Conservation (phyloP, 306 rosid species). For the Cicer yamashitae region DNA sequence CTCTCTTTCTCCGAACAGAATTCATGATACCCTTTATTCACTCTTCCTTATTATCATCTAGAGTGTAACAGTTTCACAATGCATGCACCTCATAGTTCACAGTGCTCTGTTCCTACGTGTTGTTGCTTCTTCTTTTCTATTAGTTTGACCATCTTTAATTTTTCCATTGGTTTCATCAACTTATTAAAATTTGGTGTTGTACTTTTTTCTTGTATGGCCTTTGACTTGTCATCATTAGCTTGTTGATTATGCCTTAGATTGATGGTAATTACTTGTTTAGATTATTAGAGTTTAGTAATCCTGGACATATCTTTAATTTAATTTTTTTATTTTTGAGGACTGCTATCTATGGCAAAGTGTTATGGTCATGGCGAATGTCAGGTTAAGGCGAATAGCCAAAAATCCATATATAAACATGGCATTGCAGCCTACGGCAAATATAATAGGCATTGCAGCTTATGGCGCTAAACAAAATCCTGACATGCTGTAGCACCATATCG, state of each 20-base stretch:
- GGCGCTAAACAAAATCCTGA: neutral
- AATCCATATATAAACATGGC: neutral
- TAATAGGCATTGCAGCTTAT: neutral
- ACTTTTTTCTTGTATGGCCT: neutral
- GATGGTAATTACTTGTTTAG: neutral
- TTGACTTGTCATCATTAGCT: neutral
- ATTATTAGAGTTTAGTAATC: neutral
- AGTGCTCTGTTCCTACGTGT: neutral
- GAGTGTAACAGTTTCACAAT: neutral
- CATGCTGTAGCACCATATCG: neutral
- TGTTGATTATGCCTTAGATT: neutral
- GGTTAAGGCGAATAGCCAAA: neutral
- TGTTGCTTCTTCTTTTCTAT: neutral
- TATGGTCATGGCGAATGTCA: neutral
- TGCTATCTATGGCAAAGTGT: neutral
- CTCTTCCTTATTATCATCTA: neutral
- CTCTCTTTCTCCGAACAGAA: neutral
- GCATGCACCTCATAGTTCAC: slow-evolving; percentile 6
- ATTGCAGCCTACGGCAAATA: neutral
- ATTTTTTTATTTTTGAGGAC: neutral
- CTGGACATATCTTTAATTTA: neutral
- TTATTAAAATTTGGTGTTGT: neutral
- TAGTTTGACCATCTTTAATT: neutral
- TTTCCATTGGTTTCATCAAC: neutral
- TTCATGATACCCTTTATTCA: neutral